A percentile compares a stretch with the other conserved stretches of the same genome.
Conservation (phyloP, 2,329 filamentous ascomycete species). For the Aspergillus intermedius region DNA sequence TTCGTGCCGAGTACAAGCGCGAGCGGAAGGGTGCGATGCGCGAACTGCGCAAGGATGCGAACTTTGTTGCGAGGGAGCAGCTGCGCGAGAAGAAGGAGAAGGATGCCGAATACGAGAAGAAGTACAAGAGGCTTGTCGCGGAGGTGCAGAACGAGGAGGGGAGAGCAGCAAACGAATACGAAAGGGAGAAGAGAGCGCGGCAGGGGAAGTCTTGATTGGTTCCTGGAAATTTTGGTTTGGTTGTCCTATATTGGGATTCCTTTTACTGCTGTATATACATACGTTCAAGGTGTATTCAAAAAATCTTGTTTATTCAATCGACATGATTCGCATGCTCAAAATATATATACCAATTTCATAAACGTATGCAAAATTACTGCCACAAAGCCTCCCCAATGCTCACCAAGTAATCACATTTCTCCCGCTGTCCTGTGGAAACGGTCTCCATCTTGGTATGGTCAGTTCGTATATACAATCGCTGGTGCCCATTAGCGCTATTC, state of each 20-base stretch:
- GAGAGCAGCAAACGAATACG: constrained; percentile 77
- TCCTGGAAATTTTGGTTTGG: neutral
- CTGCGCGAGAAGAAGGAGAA: constrained; percentile 86
- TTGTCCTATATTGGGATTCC: neutral
- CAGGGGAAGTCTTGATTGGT: constrained; percentile 52
- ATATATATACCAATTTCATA: neutral
- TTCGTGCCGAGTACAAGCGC: constrained; percentile 86
- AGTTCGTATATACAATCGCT: constrained; percentile 41
- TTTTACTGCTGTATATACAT: constrained; percentile 4
- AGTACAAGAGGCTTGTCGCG: constrained; percentile 83
- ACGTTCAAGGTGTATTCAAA: constrained; percentile 1
- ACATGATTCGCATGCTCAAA: no score
- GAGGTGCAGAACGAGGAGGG: constrained; percentile 97
- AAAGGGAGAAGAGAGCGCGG: constrained; percentile 71
- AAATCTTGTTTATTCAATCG: neutral
- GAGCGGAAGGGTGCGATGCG: constrained; percentile 92
- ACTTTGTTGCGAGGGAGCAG: constrained; percentile 86
- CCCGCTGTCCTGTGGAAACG: constrained; percentile 33
- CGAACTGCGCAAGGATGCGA: constrained; percentile 89
- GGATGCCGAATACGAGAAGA: constrained; percentile 91
- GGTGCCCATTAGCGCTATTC: constrained; percentile 19
- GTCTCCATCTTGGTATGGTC: constrained; percentile 43
- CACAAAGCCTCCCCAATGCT: constrained; percentile 44
- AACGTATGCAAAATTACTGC: constrained; percentile 31
- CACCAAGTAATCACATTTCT: constrained; percentile 45